These are phyloP conservation scores for Quillaja saponaria DNA, from an alignment of 306 rosid genomes.

Conservation along the genomic window DNA sequence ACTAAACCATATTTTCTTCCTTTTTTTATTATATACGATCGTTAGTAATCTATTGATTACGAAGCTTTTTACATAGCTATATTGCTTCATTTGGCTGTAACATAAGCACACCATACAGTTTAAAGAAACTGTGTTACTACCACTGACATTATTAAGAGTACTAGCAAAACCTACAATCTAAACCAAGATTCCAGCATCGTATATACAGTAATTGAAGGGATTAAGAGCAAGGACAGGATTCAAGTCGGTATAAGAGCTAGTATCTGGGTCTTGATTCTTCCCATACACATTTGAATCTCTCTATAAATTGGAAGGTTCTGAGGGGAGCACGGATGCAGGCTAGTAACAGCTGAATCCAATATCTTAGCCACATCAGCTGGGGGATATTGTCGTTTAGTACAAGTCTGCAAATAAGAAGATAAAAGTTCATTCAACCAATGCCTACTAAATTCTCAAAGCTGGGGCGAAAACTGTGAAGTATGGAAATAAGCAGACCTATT, in stretches of 20 bases:
- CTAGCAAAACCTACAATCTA: not conserved
- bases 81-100: no score
- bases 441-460: not conserved
- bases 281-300: slow-evolving; percentile 92
- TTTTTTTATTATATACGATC: no score
- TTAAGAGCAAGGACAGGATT: slow-evolving; percentile 19
- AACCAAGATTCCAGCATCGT: slow-evolving; percentile 23
- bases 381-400: slow-evolving; percentile 89
- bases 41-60: no score
- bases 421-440: no score
- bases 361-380: slow-evolving; percentile 87
- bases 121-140: no score
- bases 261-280: slow-evolving; percentile 90
- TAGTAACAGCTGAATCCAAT: slow-evolving; percentile 72
- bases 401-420: slow-evolving; percentile 54
- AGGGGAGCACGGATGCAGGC: slow-evolving; percentile 69
- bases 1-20: no score
- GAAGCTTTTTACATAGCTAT: no score
- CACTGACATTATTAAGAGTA: no score
- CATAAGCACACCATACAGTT: no score
- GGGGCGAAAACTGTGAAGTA: no score
- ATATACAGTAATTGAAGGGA: slow-evolving; percentile 35
- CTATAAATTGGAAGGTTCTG: slow-evolving; percentile 78
- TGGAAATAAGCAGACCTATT: not conserved
- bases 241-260: slow-evolving; percentile 86